These are phyloP conservation scores for Prunus mume DNA, from an alignment of 306 rosid species.

Conservation along the genomic window DNA sequence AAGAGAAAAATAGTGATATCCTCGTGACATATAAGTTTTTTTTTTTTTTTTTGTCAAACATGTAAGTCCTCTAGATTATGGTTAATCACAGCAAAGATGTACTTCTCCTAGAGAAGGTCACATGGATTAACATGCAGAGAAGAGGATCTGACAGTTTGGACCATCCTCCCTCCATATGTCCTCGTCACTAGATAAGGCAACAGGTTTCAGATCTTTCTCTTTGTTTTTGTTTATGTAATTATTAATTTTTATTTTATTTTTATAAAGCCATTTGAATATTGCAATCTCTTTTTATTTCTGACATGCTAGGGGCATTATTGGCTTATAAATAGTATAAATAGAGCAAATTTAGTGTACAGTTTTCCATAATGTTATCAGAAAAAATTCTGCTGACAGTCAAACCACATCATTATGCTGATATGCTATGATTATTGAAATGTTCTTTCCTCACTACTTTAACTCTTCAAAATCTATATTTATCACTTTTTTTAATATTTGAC, in stretches of 20 bases:
- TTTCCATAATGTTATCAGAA: not conserved
- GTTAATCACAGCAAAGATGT: no score
- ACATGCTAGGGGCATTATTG: not conserved
- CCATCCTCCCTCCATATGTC: constrained; percentile 35
- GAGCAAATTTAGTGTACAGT: not conserved
- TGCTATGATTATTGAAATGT: not conserved
- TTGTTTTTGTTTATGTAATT: no score
- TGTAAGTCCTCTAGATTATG: no score
- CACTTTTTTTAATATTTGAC: no score
- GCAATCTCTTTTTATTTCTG: not conserved
- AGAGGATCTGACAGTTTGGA: constrained; percentile 43
- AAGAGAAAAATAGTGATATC: no score
- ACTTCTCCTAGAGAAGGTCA: constrained; percentile 26
- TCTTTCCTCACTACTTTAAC: no score
- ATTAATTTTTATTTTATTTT: no score
- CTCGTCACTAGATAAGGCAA: constrained; percentile 28
- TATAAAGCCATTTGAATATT: not conserved
- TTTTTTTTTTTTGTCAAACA: no score
- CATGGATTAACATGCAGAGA: constrained; percentile 50
- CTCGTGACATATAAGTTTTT: no score
- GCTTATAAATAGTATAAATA: not conserved
- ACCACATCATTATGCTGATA: not conserved
- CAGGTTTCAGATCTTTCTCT: not conserved
- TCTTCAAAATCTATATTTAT: no score
- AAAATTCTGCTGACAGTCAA: no score